These are phyloP conservation scores for Pinus taeda DNA, from an alignment of 75 land plant genomes.

Conservation along the genomic window DNA sequence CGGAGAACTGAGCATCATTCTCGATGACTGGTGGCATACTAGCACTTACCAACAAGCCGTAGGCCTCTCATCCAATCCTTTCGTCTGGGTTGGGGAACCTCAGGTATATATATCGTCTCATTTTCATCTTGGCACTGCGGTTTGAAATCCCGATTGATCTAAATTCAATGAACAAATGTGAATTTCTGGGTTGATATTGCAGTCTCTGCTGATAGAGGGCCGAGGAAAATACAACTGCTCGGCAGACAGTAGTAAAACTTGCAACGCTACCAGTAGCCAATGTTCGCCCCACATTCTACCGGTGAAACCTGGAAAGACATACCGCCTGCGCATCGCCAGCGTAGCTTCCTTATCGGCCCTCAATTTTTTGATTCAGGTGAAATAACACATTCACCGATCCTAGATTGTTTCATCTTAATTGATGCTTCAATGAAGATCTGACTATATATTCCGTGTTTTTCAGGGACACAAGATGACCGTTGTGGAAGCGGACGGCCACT, in stretches of 20 bases:
- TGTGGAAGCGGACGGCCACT: slow-evolving; percentile 91
- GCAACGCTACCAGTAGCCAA: slow-evolving; percentile 27
- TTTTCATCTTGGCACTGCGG: too few relatives aligned
- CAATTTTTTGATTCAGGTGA: too few relatives aligned
- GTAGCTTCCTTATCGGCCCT: slow-evolving; percentile 35
- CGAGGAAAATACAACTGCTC: slow-evolving; percentile 73
- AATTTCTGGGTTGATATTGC: neutral
- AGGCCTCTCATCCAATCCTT: too few relatives aligned
- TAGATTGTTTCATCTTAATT: too few relatives aligned
- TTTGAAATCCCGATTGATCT: too few relatives aligned
- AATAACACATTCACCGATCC: slow-evolving; percentile 12
- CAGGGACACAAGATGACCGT: slow-evolving; percentile 81
- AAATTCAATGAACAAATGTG: too few relatives aligned
- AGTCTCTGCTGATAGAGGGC: slow-evolving; percentile 74
- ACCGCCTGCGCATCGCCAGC: slow-evolving; percentile 65
- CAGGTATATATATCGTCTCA: too few relatives aligned
- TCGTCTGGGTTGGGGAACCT: too few relatives aligned
- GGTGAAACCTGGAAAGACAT: slow-evolving; percentile 12
- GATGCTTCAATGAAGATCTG: neutral
- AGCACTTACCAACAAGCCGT: too few relatives aligned
- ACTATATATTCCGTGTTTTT: too few relatives aligned
- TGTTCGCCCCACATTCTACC: slow-evolving; percentile 46
- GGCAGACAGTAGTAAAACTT: slow-evolving; percentile 14
- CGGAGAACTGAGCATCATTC: too few relatives aligned
- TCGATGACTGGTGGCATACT: too few relatives aligned